phyloP scores from a whole-genome alignment of 768 basidiomycete species.

The Serendipita sp. region DNA sequence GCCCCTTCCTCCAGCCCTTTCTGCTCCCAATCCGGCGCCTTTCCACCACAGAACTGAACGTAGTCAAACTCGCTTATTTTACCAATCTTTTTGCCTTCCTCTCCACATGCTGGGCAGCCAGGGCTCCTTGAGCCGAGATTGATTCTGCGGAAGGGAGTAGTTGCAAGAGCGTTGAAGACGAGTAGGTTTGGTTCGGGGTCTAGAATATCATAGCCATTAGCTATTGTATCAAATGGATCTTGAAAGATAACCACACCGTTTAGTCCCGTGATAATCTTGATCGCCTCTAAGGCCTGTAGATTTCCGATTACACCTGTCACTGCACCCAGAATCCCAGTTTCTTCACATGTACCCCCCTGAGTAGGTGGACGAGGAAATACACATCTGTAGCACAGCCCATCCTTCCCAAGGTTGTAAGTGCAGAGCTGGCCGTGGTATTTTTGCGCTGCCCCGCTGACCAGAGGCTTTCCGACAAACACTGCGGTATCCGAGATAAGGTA shows the following conservation, averaged over 20 bases:
- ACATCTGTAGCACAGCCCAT: constrained; percentile 87
- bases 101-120: constrained; percentile 63
- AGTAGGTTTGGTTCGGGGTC: constrained; percentile 50
- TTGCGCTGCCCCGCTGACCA: constrained; percentile 88
- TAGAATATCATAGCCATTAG: constrained; percentile 15
- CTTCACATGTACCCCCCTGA: constrained; percentile 69
- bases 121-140: constrained; percentile 59
- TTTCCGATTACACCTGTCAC: constrained; percentile 85
- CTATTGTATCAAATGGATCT: neutral
- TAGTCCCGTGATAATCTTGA: constrained; percentile 58
- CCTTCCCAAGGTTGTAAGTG: constrained; percentile 45
- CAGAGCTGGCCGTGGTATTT: constrained; percentile 69
- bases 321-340: constrained; percentile 72
- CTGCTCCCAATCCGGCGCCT: constrained; percentile 46
- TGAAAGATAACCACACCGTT: constrained; percentile 31
- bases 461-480: constrained; percentile 56
- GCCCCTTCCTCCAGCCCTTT: constrained; percentile 31
- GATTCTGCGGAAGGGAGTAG: constrained; percentile 63
- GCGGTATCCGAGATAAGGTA: constrained; percentile 85
- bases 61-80: constrained; percentile 53
- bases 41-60: constrained; percentile 72
- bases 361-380: constrained; percentile 72
- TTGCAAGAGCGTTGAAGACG: constrained; percentile 54
- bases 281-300: constrained; percentile 75
- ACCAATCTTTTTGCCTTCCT: constrained; percentile 25